Evolutionary conservation across 225 moss, liverwort and hornwort species (phyloP).

Genomic region (Lunularia cruciata): DNA sequence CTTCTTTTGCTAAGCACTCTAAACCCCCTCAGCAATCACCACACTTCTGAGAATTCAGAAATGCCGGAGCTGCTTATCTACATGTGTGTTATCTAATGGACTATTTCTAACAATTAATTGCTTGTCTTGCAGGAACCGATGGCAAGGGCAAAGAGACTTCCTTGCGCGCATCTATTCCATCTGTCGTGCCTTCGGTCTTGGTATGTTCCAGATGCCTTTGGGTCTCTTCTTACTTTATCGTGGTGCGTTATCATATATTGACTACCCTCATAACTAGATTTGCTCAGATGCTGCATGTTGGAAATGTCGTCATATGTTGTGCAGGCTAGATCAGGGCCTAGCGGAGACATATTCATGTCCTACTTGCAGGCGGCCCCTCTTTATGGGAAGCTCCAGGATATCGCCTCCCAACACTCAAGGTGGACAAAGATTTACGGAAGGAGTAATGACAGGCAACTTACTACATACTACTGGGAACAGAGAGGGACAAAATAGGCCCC

Average conservation of each 20-base stretch:
- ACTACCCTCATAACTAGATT: not conserved
- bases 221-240: not conserved
- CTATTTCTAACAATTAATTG: not conserved
- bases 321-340: conserved; percentile 96
- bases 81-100: not conserved
- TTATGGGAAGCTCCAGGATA: conserved; percentile 79
- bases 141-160: conserved; percentile 94
- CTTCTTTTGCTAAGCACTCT: not conserved
- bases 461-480: conserved; percentile 25
- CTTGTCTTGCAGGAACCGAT: conserved; percentile 80
- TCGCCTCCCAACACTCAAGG: conserved; percentile 59
- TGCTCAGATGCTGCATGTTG: not conserved
- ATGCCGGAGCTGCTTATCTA: not conserved
- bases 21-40: too few relatives aligned
- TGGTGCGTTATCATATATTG: not conserved
- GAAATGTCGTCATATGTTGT: not conserved
- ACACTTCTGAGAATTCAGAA: not conserved
- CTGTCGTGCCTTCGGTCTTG: conserved; percentile 97
- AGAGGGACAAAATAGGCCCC: conserved; percentile 43
- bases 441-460: conserved; percentile 46
- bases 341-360: conserved; percentile 98
- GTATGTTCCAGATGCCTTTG: conserved; percentile 29
- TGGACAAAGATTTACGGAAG: conserved; percentile 48
- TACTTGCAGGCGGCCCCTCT: conserved; percentile 94
- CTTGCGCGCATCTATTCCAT: conserved; percentile 95